Evolutionary conservation across 495 filamentous ascomycete species (phyloP).

Genomic region (Trichocladium uniseriatum): DNA sequence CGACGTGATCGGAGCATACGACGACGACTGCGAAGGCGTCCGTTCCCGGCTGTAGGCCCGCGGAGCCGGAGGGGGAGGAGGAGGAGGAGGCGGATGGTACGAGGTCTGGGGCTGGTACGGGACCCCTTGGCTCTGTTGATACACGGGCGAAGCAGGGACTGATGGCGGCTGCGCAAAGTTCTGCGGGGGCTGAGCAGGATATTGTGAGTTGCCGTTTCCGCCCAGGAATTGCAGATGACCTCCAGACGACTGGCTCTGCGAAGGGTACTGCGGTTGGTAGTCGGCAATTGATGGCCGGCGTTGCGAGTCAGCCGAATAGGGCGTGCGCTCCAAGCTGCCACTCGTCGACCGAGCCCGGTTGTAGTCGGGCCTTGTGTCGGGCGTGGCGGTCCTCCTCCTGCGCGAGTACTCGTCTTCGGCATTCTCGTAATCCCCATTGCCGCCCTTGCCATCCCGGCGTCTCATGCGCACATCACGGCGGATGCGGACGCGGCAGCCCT

Average conservation of each 20-base stretch:
- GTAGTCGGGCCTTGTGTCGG: slow-evolving; percentile 49
- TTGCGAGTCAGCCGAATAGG: slow-evolving; percentile 38
- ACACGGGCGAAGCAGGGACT: slow-evolving; percentile 34
- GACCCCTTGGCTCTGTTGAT: slow-evolving; percentile 25
- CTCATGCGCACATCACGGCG: slow-evolving; percentile 96
- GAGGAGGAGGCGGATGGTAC: slow-evolving; percentile 34
- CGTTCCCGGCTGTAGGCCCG: slow-evolving; percentile 25
- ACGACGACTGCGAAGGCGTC: slow-evolving; percentile 21
- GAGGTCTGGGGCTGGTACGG: slow-evolving; percentile 16
- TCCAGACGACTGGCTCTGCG: slow-evolving; percentile 29
- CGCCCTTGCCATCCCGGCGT: slow-evolving; percentile 69
- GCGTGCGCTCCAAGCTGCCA: slow-evolving; percentile 50
- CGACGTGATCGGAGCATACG: slow-evolving; percentile 20
- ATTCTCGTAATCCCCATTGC: slow-evolving; percentile 56
- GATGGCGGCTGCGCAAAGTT: slow-evolving; percentile 40
- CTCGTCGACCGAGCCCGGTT: slow-evolving; percentile 67
- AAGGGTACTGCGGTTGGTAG: slow-evolving; percentile 33
- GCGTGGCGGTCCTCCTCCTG: slow-evolving; percentile 52
- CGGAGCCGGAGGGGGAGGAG: slow-evolving; percentile 31
- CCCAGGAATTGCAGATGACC: slow-evolving; percentile 31
- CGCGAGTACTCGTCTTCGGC: slow-evolving; percentile 56
- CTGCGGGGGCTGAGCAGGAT: slow-evolving; percentile 31
- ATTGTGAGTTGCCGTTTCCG: slow-evolving; percentile 21
- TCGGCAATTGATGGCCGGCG: slow-evolving; percentile 50
- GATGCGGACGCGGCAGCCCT: slow-evolving; percentile 94